Evolutionary conservation across 164 flowering plant species (phyloP).

Genomic region (Malania oleifera): DNA sequence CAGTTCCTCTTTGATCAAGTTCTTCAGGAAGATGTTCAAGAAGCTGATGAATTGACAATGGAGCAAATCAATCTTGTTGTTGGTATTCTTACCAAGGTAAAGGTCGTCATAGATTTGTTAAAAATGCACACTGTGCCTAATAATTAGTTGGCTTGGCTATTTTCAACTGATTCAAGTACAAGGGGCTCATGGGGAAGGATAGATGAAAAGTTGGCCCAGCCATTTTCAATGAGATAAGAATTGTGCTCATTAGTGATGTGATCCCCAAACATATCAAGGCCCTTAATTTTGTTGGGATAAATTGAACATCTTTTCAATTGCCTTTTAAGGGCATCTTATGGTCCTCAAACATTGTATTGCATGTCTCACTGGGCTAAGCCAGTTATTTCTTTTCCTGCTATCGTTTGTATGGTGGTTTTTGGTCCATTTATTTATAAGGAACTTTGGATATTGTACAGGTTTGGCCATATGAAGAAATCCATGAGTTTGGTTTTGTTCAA

Average conservation of each 20-base stretch:
- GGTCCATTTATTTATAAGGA: background rate
- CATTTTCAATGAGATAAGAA: background rate
- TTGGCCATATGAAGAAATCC: constrained; percentile 93
- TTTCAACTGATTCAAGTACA: no score
- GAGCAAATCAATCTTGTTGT: constrained; percentile 83
- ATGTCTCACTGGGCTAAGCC: no score
- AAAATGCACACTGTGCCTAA: no score
- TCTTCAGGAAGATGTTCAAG: constrained; percentile 60
- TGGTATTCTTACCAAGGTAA: constrained; percentile 90
- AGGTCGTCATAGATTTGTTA: background rate
- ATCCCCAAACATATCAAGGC: no score
- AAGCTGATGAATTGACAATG: constrained; percentile 58
- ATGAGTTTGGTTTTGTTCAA: constrained; percentile 86
- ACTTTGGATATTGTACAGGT: constrained; percentile 34
- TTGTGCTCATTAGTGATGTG: background rate
- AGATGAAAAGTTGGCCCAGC: no score
- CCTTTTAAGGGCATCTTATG: background rate
- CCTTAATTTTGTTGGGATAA: no score
- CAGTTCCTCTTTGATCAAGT: constrained; percentile 71
- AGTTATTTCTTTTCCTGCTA: background rate
- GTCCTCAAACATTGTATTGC: background rate
- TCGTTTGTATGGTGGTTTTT: background rate
- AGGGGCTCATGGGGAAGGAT: no score
- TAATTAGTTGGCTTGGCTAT: no score
- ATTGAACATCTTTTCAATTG: background rate